Percentiles rank a stretch among this genome's conserved stretches.
phyloP scores from a whole-genome alignment of 768 basidiomycete species.

The Agrocybe praecox region DNA sequence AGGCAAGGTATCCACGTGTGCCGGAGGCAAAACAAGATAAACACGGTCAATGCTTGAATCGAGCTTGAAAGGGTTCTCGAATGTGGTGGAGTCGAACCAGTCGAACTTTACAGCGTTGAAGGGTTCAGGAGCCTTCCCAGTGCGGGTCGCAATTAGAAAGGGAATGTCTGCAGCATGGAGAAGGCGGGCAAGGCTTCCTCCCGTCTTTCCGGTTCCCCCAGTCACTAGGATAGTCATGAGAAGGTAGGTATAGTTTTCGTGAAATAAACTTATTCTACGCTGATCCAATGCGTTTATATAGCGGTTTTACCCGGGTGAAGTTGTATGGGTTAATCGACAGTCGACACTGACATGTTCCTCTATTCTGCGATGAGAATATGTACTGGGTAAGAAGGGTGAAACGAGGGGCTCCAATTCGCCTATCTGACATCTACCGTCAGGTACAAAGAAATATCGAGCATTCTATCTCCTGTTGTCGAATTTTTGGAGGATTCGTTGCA shows the following conservation, averaged over 20 bases:
- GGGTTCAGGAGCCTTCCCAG: conserved; percentile 22
- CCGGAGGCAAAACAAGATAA: conserved; percentile 20
- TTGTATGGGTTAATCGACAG: no score
- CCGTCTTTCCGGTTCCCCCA: conserved; percentile 35
- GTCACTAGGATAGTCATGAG: conserved; percentile 35
- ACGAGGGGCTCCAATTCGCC: no score
- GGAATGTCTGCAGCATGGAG: conserved; percentile 22
- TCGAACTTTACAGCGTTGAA: conserved; percentile 35
- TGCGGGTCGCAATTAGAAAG: conserved; percentile 28
- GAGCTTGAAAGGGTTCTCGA: conserved; percentile 30
- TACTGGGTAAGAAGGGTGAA: no score
- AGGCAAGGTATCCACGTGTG: conserved; percentile 27
- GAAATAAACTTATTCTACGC: background rate
- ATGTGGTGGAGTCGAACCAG: conserved; percentile 36
- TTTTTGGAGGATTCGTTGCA: no score
- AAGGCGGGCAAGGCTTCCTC: conserved; percentile 23
- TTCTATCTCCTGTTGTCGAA: no score
- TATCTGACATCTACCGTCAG: no score
- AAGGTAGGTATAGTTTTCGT: background rate
- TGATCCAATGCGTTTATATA: background rate
- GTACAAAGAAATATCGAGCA: no score
- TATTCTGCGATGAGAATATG: no score
- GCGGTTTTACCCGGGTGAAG: background rate
- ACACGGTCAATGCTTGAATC: conserved; percentile 22
- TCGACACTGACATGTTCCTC: no score